Base-by-base conservation (phyloP, 257 asterid species). In the Perilla frutescens region DNA sequence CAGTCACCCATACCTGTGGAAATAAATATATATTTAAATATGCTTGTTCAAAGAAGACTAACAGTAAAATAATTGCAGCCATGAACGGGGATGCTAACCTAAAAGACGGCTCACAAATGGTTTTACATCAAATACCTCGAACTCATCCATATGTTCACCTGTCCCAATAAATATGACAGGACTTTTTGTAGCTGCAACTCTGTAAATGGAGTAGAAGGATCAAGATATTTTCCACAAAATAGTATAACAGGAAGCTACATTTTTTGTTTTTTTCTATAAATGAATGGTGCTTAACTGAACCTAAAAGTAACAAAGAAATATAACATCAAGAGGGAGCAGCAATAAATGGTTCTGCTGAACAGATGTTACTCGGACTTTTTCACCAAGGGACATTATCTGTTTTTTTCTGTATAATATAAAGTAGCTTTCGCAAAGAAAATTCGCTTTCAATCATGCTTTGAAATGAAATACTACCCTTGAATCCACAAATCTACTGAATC, bases 71-170 rank as follows among this genome's bases (percentile, higher is more conserved):
- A 39, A 45, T 50, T 65, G 51, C 44, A 49, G 53, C 65, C 7
- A 56, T 37, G 11, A 9, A 62, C 49, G 68, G 36, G 61, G 74
- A 74, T 54, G 32, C 89, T 40, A 62, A 95, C 99, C 99, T 87
- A 92, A 81, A 74, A 95, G 91, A 57, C 98, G 97, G 87, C 98
- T 95, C 68, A 95, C 99, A 80, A 95, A 95, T 68, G 99, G 99
- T 74, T 95, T 89, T 62, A 90, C 97, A 70, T 95, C 99, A 83
- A 95, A 95, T 66, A 89, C 88, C 87, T 95, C 98, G 70, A 95
- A 90, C 79, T 95, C 99, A 14, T 95, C 96, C 98, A 95, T 95
- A 80, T 92, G 99, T 80, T 95, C 99, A 77, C 99, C 98, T 8
- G 96, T 91, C 50, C 97, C 98, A 15, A 93, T 89, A 78, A 91